A percentile compares a stretch with the other conserved stretches of the same genome.
Evolutionary conservation across 179 eudicot species (phyloP).

Genomic region (Camellia oleifera): DNA sequence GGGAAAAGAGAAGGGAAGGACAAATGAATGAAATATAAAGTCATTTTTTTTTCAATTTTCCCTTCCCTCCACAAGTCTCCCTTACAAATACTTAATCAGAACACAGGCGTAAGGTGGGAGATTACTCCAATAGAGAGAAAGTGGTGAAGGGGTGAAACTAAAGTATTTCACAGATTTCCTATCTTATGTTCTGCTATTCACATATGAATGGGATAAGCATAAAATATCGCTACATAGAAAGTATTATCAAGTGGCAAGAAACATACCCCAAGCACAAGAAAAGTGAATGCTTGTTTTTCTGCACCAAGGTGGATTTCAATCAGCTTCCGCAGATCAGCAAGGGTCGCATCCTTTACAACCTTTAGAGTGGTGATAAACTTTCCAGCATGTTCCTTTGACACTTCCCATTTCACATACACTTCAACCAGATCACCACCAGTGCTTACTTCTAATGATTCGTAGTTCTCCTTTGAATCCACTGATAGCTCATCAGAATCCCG

Average conservation of each 20-base stretch:
- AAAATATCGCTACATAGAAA: not conserved
- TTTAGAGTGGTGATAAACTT: constrained; percentile 65
- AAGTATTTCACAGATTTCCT: not conserved
- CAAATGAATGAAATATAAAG: not conserved
- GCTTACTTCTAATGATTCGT: constrained; percentile 27
- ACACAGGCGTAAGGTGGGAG: not conserved
- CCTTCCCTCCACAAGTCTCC: no score
- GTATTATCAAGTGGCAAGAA: not conserved
- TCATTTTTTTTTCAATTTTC: no score
- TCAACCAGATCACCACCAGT: constrained; percentile 35
- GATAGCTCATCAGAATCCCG: constrained; percentile 11
- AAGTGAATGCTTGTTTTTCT: constrained; percentile 73
- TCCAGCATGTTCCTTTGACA: constrained; percentile 66
- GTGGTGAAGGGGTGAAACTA: no score
- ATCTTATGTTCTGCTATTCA: not conserved
- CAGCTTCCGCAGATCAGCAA: constrained; percentile 82
- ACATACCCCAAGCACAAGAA: constrained; percentile 71
- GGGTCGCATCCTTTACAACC: constrained; percentile 60
- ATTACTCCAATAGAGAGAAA: not conserved
- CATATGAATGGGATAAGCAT: not conserved
- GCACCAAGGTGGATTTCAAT: constrained; percentile 69
- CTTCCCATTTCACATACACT: constrained; percentile 84
- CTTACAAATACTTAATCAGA: no score
- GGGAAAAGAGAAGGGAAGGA: not conserved
- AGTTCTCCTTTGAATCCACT: constrained; percentile 56